Conservation (phyloP, 106 monocot species). For the Acorus calamus region DNA sequence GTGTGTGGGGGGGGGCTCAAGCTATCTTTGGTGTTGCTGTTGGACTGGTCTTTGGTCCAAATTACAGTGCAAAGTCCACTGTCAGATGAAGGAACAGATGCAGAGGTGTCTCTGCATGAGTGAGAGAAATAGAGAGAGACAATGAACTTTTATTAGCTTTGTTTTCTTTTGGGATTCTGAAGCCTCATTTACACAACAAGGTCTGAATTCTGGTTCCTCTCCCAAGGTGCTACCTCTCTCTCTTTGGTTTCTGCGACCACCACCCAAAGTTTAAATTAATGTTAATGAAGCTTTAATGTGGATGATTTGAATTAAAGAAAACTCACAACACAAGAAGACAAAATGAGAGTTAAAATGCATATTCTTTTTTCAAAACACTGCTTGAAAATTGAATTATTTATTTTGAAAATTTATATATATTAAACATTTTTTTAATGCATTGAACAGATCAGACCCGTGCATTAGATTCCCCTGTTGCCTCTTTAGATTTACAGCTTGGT, state of each 20-base stretch:
- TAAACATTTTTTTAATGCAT: slow-evolving; percentile 13
- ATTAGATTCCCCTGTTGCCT: slow-evolving; percentile 17
- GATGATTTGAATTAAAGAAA: slow-evolving; percentile 4
- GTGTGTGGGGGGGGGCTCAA: slow-evolving; percentile 2
- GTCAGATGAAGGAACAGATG: slow-evolving; percentile 11
- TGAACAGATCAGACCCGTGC: slow-evolving; percentile 40
- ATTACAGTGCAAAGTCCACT: slow-evolving; percentile 20
- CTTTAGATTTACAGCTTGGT: slow-evolving; percentile 11
- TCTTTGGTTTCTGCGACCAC: background rate
- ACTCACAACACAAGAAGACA: slow-evolving; percentile 12
- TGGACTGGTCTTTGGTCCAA: slow-evolving; percentile 39
- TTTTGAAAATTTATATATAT: background rate
- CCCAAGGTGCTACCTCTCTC: slow-evolving; percentile 1
- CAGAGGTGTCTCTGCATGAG: background rate
- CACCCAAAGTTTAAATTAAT: background rate
- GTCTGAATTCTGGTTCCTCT: slow-evolving; percentile 5
- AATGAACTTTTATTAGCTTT: background rate
- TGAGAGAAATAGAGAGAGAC: no score
- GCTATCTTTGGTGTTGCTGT: slow-evolving; percentile 15
- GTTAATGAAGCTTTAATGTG: no score
- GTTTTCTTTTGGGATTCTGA: slow-evolving; percentile 16
- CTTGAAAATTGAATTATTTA: background rate
- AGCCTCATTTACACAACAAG: slow-evolving; percentile 8
- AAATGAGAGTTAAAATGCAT: background rate
- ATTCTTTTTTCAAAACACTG: background rate